Evolutionary conservation across 208 protist genomes (phyloP), one percentile per base, ranked within the genome.

Genomic region (Porcisia hertigi): DNA sequence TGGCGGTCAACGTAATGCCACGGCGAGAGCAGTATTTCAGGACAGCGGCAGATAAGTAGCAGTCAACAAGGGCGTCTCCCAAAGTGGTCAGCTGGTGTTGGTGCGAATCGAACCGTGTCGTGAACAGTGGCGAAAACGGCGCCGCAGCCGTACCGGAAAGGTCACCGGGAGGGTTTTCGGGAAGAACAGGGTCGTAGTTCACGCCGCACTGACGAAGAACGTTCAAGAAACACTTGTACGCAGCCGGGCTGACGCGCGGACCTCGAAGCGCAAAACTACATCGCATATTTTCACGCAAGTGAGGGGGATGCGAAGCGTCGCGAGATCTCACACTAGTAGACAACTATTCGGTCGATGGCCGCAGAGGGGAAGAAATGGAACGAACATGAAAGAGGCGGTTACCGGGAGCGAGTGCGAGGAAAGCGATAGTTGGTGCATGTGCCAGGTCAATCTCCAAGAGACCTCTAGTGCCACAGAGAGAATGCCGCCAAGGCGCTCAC

Each of bases 1-100:
- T 94, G 43, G 83, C 79, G 7, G 89, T 93, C 39, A 94, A 55
- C 25, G 93, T 78, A 5, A 85, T 64, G 20, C 84, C 84, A 45
- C 81, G 76, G 30, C 88, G 82, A 0, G 76, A 47, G 30, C 80
- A 82, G 60, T 93, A 95, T 12, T 77, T 45, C 25, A 92, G 69
- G 45, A 94, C 36, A 5, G 66, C 76, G 0, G 73, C 57, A 2
- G 91, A 88, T 7, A 97, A 78, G 74, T 92, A 97, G 7, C 88
- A 79, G 69, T 94, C 89, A 47, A 97, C 83, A 20, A 93, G 47
- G 0, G 77, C 81, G 57, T 97, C 93, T 0, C 93, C 93, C 2
- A 93, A 79, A 23, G 85, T 86, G 11, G 93, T 97, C 12, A 97
- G 84, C 71, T 95, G 93, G 16, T 95, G 89, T 55, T 88, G 76